Conservation (phyloP, 345 rosid species). For the Tarenaya hassleriana region DNA sequence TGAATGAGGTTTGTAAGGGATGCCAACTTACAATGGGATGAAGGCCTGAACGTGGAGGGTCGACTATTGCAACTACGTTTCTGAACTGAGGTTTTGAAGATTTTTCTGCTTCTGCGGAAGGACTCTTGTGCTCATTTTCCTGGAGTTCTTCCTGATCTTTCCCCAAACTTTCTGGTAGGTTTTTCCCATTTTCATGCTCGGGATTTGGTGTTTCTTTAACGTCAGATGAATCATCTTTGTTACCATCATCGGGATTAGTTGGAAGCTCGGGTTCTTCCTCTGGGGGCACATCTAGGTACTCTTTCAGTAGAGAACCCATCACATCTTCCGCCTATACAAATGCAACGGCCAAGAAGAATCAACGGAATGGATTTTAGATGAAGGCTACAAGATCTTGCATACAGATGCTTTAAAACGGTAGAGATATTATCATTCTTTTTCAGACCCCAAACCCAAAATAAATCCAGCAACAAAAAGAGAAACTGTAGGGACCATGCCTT, state of each 20-base stretch:
- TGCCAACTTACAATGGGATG: constrained; percentile 72
- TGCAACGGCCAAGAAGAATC: constrained; percentile 9
- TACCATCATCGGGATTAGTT: constrained; percentile 29
- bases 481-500: constrained; percentile 48
- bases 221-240: constrained; percentile 17
- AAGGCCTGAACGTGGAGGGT: constrained; percentile 90
- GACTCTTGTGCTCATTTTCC: constrained; percentile 28
- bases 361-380: not conserved
- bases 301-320: constrained; percentile 72
- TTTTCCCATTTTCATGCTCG: constrained; percentile 29
- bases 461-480: not conserved
- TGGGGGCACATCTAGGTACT: constrained; percentile 41
- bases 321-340: constrained; percentile 76
- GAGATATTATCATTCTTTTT: not conserved
- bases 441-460: not conserved
- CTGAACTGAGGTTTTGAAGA: constrained; percentile 40
- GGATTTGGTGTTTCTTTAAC: constrained; percentile 29
- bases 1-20: not conserved
- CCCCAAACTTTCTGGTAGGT: constrained; percentile 23
- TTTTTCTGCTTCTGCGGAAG: constrained; percentile 29
- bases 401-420: no score
- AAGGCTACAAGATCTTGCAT: no score
- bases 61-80: constrained; percentile 92
- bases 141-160: constrained; percentile 33
- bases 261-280: constrained; percentile 33